Base-by-base conservation (phyloP, 1,284 basidiomycete species). In the Leccinum subrobustum region DNA sequence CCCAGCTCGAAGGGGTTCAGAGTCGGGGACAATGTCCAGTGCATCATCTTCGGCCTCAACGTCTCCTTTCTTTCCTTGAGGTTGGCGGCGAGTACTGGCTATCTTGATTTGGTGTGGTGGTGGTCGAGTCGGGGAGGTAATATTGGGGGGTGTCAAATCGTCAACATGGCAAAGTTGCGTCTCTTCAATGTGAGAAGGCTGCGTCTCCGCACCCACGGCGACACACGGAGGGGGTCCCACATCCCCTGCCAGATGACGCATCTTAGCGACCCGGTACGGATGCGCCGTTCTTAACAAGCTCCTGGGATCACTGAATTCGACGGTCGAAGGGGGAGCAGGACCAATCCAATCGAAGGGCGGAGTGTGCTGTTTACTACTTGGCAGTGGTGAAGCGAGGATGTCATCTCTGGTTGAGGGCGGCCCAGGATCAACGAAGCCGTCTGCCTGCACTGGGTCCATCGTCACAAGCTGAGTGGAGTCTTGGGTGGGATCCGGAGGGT, bases 1-100 rank as follows among this genome's bases (percentile, higher is more conserved):
- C 20, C 55, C 72, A 48, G 63, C 68, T 58, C 63, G 64, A 60
- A 71, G 63, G 52, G 83, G 81, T 60, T 86, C 84, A 6, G 83
- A 87, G 66, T 87, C 86, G 4, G 85, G 84, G 18, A 88, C 75
- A 56, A 85, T 57, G 52, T 81, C 81, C 66, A 77, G 74, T 5
- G 63, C 59, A 53, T 20, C 44, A n/a, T 70, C 75, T 44, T 68
- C 71, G 39, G 25, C 42, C 27, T 64, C 70, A 59, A 62, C 57
- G 18, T 53, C 39, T 7, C 51, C 55, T 3, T 27, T 33, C 37
- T 29, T 54, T 50, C 18, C 35, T 16, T 6, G 58, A 54, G 11
- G 37, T 18, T 54, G 63, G n/a, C 52, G 31, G 29, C 37, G 64
- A 39, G 54, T 31, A 44, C 16, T 14, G 14, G 33, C 3, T 3